Percentiles rank a stretch among this genome's conserved stretches.
Evolutionary conservation across 371 early-diverging fungal species (phyloP).

Genomic region (Mucor mucedo): DNA sequence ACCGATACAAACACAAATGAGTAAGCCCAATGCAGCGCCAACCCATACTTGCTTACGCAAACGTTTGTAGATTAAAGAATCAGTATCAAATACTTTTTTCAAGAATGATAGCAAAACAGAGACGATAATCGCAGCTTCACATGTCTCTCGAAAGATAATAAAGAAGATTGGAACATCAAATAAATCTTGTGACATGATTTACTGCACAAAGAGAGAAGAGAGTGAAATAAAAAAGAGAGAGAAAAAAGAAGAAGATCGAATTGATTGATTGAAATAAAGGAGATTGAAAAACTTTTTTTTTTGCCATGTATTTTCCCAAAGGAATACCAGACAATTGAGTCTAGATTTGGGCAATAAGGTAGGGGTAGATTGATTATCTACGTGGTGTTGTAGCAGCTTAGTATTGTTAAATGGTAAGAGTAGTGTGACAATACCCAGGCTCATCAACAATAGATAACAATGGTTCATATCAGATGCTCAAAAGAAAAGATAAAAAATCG

Average conservation of each 20-base stretch:
- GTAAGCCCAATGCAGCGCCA: constrained; percentile 66
- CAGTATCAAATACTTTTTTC: constrained; percentile 59
- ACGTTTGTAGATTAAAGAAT: constrained; percentile 46
- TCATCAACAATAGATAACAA: not conserved
- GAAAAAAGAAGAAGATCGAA: constrained; percentile 17
- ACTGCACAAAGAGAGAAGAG: constrained; percentile 9
- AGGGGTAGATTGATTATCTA: too few relatives aligned
- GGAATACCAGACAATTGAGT: constrained; percentile 10
- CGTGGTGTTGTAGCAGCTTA: not conserved
- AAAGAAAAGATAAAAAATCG: not conserved
- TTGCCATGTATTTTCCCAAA: constrained; percentile 8
- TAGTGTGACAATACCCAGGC: not conserved
- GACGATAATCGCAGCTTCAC: constrained; percentile 84
- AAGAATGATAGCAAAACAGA: constrained; percentile 80
- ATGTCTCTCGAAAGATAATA: constrained; percentile 83
- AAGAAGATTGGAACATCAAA: constrained; percentile 85
- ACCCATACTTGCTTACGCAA: constrained; percentile 69
- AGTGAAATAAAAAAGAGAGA: constrained; percentile 1
- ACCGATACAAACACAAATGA: constrained; percentile 70
- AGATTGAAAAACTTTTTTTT: not conserved
- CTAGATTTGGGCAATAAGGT: not conserved
- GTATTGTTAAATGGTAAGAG: not conserved
- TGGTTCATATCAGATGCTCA: not conserved
- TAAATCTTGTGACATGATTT: constrained; percentile 40
- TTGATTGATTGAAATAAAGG: constrained; percentile 11